Percentiles rank a stretch among this genome's conserved stretches.
Evolutionary conservation across 2,329 filamentous ascomycete species (phyloP).

Genomic region (Meredithiella fracta): DNA sequence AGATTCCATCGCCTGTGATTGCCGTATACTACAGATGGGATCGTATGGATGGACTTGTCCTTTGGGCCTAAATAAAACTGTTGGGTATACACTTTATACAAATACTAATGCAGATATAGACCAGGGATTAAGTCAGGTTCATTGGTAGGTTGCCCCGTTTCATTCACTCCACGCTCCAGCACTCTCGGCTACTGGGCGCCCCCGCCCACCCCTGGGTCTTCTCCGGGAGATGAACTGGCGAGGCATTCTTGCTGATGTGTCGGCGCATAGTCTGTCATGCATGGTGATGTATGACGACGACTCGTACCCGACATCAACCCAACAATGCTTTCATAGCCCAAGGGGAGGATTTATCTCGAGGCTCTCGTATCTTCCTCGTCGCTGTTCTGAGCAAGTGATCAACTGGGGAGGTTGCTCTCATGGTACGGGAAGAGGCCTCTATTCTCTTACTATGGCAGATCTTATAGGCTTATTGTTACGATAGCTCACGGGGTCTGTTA

Average conservation of each 20-base stretch:
- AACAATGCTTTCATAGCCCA: background rate
- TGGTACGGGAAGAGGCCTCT: background rate
- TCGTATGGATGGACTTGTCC: too few relatives aligned
- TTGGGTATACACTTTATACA: too few relatives aligned
- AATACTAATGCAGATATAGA: too few relatives aligned
- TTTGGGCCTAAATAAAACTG: too few relatives aligned
- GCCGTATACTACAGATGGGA: too few relatives aligned
- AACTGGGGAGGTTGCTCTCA: background rate
- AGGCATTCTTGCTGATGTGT: background rate
- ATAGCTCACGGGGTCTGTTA: background rate
- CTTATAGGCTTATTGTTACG: background rate
- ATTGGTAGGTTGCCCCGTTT: too few relatives aligned
- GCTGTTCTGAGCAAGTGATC: background rate
- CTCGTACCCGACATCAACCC: background rate
- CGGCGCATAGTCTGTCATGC: constrained; percentile 4
- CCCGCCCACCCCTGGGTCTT: background rate
- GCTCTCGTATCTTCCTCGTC: background rate
- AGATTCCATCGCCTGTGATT: background rate
- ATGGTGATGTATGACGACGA: constrained; percentile 5
- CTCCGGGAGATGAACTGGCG: constrained; percentile 3
- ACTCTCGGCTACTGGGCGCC: background rate
- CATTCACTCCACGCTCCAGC: too few relatives aligned
- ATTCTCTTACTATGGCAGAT: background rate
- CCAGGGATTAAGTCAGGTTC: too few relatives aligned
- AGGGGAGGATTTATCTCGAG: background rate